phyloP scores from a whole-genome alignment of 768 basidiomycete species.

The Auricularia cornea region DNA sequence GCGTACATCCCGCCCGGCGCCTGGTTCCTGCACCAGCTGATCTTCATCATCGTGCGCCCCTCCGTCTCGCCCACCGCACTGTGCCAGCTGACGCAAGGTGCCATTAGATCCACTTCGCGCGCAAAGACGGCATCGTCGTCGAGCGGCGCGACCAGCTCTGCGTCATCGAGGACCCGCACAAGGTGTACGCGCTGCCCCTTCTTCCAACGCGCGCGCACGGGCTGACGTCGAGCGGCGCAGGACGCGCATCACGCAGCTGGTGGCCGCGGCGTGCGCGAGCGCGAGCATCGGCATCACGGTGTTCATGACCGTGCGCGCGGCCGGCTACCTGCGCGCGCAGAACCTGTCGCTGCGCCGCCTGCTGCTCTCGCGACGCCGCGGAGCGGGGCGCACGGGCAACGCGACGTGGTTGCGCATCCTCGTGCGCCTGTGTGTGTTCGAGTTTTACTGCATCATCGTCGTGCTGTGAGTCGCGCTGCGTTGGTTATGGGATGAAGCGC shows the following conservation, averaged over 20 bases:
- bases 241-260: not conserved
- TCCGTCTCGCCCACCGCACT: not conserved
- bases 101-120: not conserved
- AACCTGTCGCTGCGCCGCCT: not conserved
- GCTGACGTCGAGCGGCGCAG: not conserved
- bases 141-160: not conserved
- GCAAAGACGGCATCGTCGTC: not conserved
- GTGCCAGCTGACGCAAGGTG: not conserved
- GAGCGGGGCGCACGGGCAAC: not conserved
- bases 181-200: not conserved
- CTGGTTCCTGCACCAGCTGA: not conserved
- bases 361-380: not conserved
- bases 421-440: not conserved
- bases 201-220: too few species aligned
- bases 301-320: not conserved
- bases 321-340: not conserved
- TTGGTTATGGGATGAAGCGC: not conserved
- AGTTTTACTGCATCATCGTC: not conserved
- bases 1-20: not conserved
- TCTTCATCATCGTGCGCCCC: not conserved
- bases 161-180: constrained; percentile 1
- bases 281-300: not conserved
- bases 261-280: not conserved
- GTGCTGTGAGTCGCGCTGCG: not conserved
- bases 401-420: not conserved